Percentiles rank a stretch among this genome's conserved stretches.
phyloP scores from a whole-genome alignment of 225 moss, liverwort and hornwort species.

The Asterella californica region DNA sequence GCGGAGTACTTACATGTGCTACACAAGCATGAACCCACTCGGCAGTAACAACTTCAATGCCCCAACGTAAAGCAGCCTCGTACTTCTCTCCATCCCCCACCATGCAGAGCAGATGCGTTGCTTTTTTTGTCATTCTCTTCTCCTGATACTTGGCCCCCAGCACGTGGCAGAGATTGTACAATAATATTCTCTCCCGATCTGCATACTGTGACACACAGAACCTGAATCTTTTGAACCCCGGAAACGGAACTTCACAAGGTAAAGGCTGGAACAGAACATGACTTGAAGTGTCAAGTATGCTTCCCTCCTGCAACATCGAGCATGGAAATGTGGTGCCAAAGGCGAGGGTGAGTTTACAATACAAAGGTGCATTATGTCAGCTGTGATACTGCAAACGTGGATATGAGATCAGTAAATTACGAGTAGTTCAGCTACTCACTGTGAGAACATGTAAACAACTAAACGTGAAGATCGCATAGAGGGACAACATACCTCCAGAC shows the following conservation, averaged over 20 bases:
- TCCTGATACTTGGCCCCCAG: conserved; percentile 66
- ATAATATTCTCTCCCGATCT: conserved; percentile 65
- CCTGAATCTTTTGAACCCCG: conserved; percentile 60
- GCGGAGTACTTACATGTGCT: conserved; percentile 37
- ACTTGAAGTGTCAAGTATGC: conserved; percentile 55
- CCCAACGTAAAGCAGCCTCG: conserved; percentile 64
- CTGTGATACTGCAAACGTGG: neutral
- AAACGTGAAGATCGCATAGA: neutral
- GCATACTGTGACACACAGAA: conserved; percentile 76
- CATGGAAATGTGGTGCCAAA: neutral
- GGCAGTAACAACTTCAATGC: conserved; percentile 57
- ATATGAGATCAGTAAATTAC: neutral
- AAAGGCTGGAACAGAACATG: conserved; percentile 78
- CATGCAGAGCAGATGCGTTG: conserved; percentile 84
- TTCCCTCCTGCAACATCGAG: conserved; percentile 45
- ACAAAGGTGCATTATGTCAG: neutral
- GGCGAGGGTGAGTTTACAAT: conserved; percentile 1
- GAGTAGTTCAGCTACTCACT: neutral
- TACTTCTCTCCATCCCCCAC: conserved; percentile 85
- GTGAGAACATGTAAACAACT: neutral
- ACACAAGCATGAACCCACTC: conserved; percentile 79
- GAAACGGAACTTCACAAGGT: conserved; percentile 71
- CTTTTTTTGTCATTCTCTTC: conserved; percentile 59
- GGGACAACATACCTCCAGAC: conserved; percentile 46
- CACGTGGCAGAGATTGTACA: conserved; percentile 72